Percentiles rank a stretch among this genome's conserved stretches.
phyloP scores from a whole-genome alignment of 2,329 filamentous ascomycete genomes.

The Penicillium vulpinum region DNA sequence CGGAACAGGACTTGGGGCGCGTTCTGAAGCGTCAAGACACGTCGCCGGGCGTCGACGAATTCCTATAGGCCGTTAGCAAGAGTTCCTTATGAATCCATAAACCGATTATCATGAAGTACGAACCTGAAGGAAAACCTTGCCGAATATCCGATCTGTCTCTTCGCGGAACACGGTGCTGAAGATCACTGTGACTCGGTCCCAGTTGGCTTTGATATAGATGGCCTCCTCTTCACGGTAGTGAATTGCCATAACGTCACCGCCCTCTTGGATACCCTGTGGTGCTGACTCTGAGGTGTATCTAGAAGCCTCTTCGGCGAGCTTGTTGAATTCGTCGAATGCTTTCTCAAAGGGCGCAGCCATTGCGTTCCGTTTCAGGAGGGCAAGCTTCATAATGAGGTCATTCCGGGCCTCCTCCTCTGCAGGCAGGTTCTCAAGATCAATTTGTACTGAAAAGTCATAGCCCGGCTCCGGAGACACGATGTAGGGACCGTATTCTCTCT shows the following conservation, averaged over 20 bases:
- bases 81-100: background rate
- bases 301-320: constrained; percentile 80
- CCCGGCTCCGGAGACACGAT: constrained; percentile 83
- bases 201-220: constrained; percentile 96
- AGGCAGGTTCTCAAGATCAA: constrained; percentile 87
- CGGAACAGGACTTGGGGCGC: constrained; percentile 96
- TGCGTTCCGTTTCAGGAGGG: constrained; percentile 92
- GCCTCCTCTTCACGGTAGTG: constrained; percentile 99
- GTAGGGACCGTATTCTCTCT: constrained; percentile 91
- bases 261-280: constrained; percentile 84
- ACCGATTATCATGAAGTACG: constrained; percentile 3
- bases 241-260: constrained; percentile 90
- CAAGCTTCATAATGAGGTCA: constrained; percentile 81
- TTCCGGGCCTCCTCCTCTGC: constrained; percentile 81
- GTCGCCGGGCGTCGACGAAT: constrained; percentile 91
- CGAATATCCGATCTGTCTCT: constrained; percentile 95
- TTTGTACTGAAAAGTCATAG: constrained; percentile 91
- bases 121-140: constrained; percentile 91
- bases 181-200: constrained; percentile 97
- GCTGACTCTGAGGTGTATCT: constrained; percentile 93
- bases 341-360: constrained; percentile 99
- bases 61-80: constrained; percentile 54
- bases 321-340: constrained; percentile 89
- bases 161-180: constrained; percentile 98
- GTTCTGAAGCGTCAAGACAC: constrained; percentile 82